Evolutionary conservation across 768 basidiomycete species (phyloP).

Genomic region (Amanita jacksonii): DNA sequence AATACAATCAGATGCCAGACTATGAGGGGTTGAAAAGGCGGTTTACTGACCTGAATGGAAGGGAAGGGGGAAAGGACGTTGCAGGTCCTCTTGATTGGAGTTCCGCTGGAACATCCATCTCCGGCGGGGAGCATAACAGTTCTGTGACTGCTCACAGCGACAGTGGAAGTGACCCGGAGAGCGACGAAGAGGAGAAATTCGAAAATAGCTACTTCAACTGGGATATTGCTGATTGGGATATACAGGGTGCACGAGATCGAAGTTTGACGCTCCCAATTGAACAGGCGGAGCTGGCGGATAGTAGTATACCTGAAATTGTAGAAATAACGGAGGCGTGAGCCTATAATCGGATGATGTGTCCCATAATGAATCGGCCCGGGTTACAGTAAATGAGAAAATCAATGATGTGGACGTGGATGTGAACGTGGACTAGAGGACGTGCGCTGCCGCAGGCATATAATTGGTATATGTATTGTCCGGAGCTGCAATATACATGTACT

Average conservation of each 20-base stretch:
- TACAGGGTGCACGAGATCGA: slow-evolving; percentile 10
- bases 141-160: slow-evolving; percentile 7
- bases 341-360: too few species aligned
- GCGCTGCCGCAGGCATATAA: too few species aligned
- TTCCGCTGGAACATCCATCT: slow-evolving; percentile 8
- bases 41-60: slow-evolving; percentile 3
- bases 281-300: slow-evolving; percentile 7
- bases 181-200: slow-evolving; percentile 6
- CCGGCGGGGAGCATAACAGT: slow-evolving; percentile 6
- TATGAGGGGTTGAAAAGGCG: slow-evolving; percentile 4
- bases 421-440: too few species aligned
- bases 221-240: slow-evolving; percentile 12
- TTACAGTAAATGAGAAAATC: too few species aligned
- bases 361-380: too few species aligned
- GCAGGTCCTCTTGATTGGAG: slow-evolving; percentile 10
- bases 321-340: background rate
- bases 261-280: slow-evolving; percentile 10
- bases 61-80: slow-evolving; percentile 3
- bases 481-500: too few species aligned
- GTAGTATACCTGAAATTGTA: slow-evolving; percentile 6
- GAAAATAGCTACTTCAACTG: slow-evolving; percentile 11
- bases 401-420: too few species aligned
- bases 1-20: slow-evolving; percentile 4
- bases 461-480: too few species aligned
- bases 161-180: slow-evolving; percentile 4